Percentiles rank a stretch among this genome's conserved stretches.
Conservation (phyloP, 345 rosid genomes). For the Rhizophora apiculata region DNA sequence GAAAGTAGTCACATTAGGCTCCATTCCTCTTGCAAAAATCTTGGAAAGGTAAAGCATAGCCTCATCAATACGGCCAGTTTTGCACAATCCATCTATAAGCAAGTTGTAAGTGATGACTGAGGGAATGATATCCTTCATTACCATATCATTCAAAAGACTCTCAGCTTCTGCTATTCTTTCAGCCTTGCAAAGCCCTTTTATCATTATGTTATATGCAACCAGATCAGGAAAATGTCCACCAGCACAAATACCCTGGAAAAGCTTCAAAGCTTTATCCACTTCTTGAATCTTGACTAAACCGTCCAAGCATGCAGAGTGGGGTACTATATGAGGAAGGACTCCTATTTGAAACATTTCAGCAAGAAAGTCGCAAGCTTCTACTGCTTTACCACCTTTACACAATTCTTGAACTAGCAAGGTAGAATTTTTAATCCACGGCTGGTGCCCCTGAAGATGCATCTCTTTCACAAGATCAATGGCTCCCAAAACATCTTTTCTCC, state of each 20-base stretch:
- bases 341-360: constrained; percentile 65
- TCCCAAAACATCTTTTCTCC: constrained; percentile 49
- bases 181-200: constrained; percentile 66
- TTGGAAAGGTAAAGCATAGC: constrained; percentile 55
- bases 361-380: constrained; percentile 66
- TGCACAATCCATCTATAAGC: constrained; percentile 84
- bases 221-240: constrained; percentile 71
- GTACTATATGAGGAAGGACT: constrained; percentile 63
- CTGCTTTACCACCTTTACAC: constrained; percentile 48
- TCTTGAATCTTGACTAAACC: constrained; percentile 57
- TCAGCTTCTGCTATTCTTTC: constrained; percentile 59
- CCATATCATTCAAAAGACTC: constrained; percentile 60
- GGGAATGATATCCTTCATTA: constrained; percentile 60
- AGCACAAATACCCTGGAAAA: constrained; percentile 52
- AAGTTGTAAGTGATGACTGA: constrained; percentile 68
- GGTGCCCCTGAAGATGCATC: constrained; percentile 70
- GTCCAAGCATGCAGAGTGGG: constrained; percentile 66
- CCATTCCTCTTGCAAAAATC: constrained; percentile 49
- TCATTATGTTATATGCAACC: constrained; percentile 70
- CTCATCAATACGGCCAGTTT: constrained; percentile 47
- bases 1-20: constrained; percentile 71
- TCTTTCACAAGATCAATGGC: constrained; percentile 55
- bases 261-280: constrained; percentile 61
- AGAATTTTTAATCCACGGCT: constrained; percentile 80
- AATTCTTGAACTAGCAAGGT: constrained; percentile 58